Evolutionary conservation across 2,329 filamentous ascomycete genomes (phyloP).

Genomic region (Stenocarpella maydis): DNA sequence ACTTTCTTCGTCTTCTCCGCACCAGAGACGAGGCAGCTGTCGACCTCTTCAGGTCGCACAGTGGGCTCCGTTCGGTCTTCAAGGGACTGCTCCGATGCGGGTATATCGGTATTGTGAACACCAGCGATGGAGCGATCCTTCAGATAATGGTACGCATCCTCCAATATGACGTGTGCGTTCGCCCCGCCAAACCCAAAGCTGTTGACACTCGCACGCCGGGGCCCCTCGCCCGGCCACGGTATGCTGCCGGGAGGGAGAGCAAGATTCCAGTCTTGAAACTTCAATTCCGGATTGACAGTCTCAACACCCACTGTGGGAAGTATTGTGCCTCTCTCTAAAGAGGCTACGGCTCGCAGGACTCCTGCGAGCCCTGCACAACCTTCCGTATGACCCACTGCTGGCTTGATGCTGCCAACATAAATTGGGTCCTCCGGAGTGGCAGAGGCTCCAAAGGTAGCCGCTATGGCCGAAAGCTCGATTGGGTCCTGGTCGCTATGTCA

Average conservation of each 20-base stretch:
- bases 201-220: background rate
- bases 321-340: constrained; percentile 59
- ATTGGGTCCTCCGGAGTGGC: constrained; percentile 40
- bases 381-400: constrained; percentile 58
- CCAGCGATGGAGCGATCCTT: background rate
- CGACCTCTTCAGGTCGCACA: background rate
- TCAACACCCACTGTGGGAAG: constrained; percentile 59
- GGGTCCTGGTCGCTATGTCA: constrained; percentile 42
- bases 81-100: background rate
- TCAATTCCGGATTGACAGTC: constrained; percentile 57
- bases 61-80: too few relatives aligned
- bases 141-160: background rate
- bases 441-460: constrained; percentile 43
- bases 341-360: constrained; percentile 60
- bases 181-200: background rate
- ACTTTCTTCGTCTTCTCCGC: background rate
- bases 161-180: background rate
- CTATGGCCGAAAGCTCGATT: constrained; percentile 53
- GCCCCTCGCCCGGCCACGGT: background rate
- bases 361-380: constrained; percentile 57
- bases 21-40: background rate
- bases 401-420: constrained; percentile 48
- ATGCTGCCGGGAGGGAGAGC: constrained; percentile 49
- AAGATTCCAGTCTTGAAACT: constrained; percentile 58
- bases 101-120: background rate